Percentiles rank a stretch among this genome's conserved stretches.
Conservation (phyloP, 371 early-diverging fungal genomes). For the Saksenaea oblongispora region DNA sequence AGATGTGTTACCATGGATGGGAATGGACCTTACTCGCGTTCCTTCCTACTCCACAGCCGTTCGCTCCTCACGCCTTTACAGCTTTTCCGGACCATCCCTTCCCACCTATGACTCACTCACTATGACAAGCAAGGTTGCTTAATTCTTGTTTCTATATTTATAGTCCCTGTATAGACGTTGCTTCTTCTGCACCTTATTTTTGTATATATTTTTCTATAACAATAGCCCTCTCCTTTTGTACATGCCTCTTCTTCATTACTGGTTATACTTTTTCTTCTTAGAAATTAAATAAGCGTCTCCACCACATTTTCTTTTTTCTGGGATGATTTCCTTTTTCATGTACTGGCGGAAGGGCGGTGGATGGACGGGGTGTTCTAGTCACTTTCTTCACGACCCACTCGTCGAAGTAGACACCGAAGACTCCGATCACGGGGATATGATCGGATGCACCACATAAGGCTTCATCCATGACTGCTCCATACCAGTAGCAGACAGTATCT, state of each 20-base stretch:
- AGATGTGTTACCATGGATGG: slow-evolving; percentile 49
- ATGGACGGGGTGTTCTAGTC: slow-evolving; percentile 6
- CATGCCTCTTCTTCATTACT: neutral
- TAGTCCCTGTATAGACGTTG: neutral
- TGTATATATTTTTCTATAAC: neutral
- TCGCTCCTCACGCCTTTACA: slow-evolving; percentile 24
- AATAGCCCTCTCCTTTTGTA: neutral
- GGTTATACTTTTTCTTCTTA: slow-evolving; percentile 7
- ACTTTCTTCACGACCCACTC: slow-evolving; percentile 20
- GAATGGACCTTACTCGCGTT: slow-evolving; percentile 27
- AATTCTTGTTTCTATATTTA: neutral
- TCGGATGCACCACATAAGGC: slow-evolving; percentile 43
- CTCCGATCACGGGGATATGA: slow-evolving; percentile 63
- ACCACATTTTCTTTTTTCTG: slow-evolving; percentile 8
- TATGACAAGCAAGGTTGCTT: slow-evolving; percentile 6
- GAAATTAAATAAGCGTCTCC: slow-evolving; percentile 7
- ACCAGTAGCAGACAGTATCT: slow-evolving; percentile 34
- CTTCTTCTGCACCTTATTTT: neutral
- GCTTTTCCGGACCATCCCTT: slow-evolving; percentile 23
- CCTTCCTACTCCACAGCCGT: slow-evolving; percentile 32
- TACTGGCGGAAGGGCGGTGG: slow-evolving; percentile 9
- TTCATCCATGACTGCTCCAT: slow-evolving; percentile 37
- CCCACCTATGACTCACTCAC: slow-evolving; percentile 29
- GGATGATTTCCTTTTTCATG: slow-evolving; percentile 4
- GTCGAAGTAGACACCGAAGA: slow-evolving; percentile 57